Conservation (phyloP, 306 rosid species). For the Cucurbita pepo region DNA sequence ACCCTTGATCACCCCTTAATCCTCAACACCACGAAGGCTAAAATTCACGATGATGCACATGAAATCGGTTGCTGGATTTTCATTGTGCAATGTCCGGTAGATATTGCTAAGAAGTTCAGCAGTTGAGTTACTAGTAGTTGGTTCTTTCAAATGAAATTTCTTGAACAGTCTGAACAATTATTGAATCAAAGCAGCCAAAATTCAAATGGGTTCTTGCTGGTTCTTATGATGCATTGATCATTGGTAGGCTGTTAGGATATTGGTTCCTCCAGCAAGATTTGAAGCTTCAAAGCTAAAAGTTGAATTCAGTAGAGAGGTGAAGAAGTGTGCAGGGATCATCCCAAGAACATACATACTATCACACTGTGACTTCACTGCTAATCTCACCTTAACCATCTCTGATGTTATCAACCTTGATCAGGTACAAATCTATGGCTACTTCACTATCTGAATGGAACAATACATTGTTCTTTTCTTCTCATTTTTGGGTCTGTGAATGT, state of each 20-base stretch:
- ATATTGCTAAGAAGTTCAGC: neutral
- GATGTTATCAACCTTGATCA: conserved; percentile 83
- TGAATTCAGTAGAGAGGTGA: conserved; percentile 38
- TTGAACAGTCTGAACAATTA: neutral
- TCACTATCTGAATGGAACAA: neutral
- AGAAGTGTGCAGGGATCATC: conserved; percentile 39
- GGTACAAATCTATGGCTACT: conserved; percentile 23
- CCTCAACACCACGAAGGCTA: too few relatives aligned
- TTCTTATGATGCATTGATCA: neutral
- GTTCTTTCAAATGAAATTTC: neutral
- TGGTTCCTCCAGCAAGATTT: conserved; percentile 75
- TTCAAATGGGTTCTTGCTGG: neutral
- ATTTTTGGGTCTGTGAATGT: neutral
- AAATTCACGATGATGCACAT: neutral
- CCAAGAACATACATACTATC: conserved; percentile 91
- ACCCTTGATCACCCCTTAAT: too few relatives aligned
- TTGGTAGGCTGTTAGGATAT: conserved; percentile 53
- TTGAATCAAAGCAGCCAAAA: neutral
- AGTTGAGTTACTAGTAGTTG: neutral
- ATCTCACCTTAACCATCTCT: conserved; percentile 79
- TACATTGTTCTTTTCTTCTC: neutral
- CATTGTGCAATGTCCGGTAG: neutral
- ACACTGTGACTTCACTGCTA: conserved; percentile 93
- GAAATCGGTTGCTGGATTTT: neutral
- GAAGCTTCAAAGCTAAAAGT: conserved; percentile 86